Conservation (phyloP, 331 rosid genomes). For the Cydonia oblonga region DNA sequence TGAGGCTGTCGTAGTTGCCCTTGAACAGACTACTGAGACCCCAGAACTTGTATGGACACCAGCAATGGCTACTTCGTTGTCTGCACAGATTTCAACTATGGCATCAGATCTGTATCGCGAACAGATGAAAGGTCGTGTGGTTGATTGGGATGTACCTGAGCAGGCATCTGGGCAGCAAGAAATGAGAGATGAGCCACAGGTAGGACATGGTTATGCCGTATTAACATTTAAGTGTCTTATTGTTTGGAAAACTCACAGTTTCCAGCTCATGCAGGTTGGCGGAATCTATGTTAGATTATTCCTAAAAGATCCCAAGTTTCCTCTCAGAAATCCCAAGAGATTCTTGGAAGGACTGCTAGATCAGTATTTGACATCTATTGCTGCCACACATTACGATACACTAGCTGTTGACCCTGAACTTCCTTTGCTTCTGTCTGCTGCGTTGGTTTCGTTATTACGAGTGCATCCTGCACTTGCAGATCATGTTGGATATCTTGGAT, state of each 20-base stretch:
- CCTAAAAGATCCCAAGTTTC: slow-evolving; percentile 96
- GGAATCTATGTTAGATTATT: slow-evolving; percentile 93
- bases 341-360: slow-evolving; percentile 96
- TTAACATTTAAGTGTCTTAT: background rate
- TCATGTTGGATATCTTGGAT: slow-evolving; percentile 99
- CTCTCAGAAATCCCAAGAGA: slow-evolving; percentile 96
- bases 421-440: slow-evolving; percentile 95
- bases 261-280: slow-evolving; percentile 66
- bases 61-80: slow-evolving; percentile 96
- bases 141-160: slow-evolving; percentile 99
- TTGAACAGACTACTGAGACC: slow-evolving; percentile 92
- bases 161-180: slow-evolving; percentile 97
- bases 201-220: slow-evolving; percentile 13
- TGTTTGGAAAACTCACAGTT: slow-evolving; percentile 17
- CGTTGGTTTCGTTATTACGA: slow-evolving; percentile 85
- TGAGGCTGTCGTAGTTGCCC: slow-evolving; percentile 82
- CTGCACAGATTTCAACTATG: slow-evolving; percentile 94
- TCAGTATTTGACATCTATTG: slow-evolving; percentile 91
- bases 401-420: slow-evolving; percentile 81
- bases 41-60: slow-evolving; percentile 99
- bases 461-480: slow-evolving; percentile 97
- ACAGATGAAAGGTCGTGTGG: slow-evolving; percentile 91
- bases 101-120: slow-evolving; percentile 76
- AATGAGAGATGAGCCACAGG: slow-evolving; percentile 99
- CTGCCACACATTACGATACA: slow-evolving; percentile 82